Evolutionary conservation across 2,329 filamentous ascomycete species (phyloP).

Genomic region (Simplicillium aogashimaense): DNA sequence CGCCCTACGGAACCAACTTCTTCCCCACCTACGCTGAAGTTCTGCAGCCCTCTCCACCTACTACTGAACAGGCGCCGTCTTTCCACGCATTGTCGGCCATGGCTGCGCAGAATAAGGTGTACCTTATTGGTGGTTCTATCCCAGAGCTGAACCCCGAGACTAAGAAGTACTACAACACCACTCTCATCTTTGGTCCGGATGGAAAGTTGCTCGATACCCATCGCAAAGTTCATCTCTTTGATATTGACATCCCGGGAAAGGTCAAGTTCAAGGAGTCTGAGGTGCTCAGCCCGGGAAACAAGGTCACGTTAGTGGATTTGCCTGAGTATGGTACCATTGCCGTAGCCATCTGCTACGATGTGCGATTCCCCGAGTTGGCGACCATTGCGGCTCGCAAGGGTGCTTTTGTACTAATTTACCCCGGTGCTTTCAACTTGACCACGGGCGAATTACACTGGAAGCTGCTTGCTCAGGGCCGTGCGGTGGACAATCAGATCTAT

Average conservation of each 20-base stretch:
- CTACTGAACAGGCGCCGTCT: slow-evolving; percentile 61
- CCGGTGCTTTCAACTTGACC: slow-evolving; percentile 93
- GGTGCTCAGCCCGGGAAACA: slow-evolving; percentile 75
- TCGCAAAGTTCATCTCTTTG: slow-evolving; percentile 92
- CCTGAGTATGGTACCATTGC: slow-evolving; percentile 82
- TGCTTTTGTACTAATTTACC: slow-evolving; percentile 84
- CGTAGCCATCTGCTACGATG: slow-evolving; percentile 93
- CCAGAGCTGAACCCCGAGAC: slow-evolving; percentile 59
- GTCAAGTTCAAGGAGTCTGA: slow-evolving; percentile 88
- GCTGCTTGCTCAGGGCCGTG: slow-evolving; percentile 69
- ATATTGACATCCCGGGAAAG: slow-evolving; percentile 94
- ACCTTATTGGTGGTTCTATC: slow-evolving; percentile 85
- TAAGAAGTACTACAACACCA: slow-evolving; percentile 80
- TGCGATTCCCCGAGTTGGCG: slow-evolving; percentile 90
- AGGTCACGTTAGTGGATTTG: slow-evolving; percentile 75
- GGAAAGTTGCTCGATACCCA: slow-evolving; percentile 80
- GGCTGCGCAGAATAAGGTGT: slow-evolving; percentile 68
- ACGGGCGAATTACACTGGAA: slow-evolving; percentile 91
- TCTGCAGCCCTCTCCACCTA: slow-evolving; percentile 66
- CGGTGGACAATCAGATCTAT: slow-evolving; percentile 90
- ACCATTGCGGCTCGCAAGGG: slow-evolving; percentile 78
- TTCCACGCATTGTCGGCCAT: slow-evolving; percentile 77
- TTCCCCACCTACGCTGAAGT: slow-evolving; percentile 90
- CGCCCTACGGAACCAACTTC: slow-evolving; percentile 82
- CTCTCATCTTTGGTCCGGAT: slow-evolving; percentile 67